Evolutionary conservation across 306 rosid species (phyloP), one percentile per base, ranked within the genome.

Genomic region (Vicia sativa): DNA sequence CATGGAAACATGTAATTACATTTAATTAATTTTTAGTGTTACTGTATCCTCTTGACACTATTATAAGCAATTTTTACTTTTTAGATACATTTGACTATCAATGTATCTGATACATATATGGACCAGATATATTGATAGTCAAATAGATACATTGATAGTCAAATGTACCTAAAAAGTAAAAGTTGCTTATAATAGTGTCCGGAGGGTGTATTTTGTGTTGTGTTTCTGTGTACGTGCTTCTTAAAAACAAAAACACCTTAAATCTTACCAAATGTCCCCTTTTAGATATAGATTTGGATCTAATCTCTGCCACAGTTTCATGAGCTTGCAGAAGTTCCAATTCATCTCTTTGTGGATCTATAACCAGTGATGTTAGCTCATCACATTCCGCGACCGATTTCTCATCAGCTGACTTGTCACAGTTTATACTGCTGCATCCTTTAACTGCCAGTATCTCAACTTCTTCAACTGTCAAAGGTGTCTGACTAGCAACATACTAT

Each of bases 361-460:
- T 52, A 35, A 74, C 53, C 57, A 75, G 54, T 2, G 64, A 65
- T 52, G 85, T 56, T 4, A 82, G 82, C 64, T 72, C 77, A 42
- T 78, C 78, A 66, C 26, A 31, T 5, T 37, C 52, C 2, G 46
- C 72, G 11, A 38, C 6, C 4, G 65, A 15, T 56, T 46, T 19
- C 70, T 81, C 80, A 41, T 68, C 65, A 29, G 76, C 68, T 44
- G 74, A 42, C 72, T 79, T 67, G 42, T 80, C 74, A 4, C 70
- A n/a, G 48, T 73, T 48, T 16, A 67, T 39, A 52, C 65, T 58
- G 62, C 38, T 12, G 38, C 72, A 65, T 73, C 79, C 81, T 78
- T 84, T 85, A 45, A 83, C 80, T 2, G 82, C 89, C 75, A 89
- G 75, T 68, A 92, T 81, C 78, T 89, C 96, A 39, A 92, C 77